Percentiles rank a stretch among this genome's conserved stretches.
phyloP scores from a whole-genome alignment of 129 eudicot species.

The Flaveria bidentis region DNA sequence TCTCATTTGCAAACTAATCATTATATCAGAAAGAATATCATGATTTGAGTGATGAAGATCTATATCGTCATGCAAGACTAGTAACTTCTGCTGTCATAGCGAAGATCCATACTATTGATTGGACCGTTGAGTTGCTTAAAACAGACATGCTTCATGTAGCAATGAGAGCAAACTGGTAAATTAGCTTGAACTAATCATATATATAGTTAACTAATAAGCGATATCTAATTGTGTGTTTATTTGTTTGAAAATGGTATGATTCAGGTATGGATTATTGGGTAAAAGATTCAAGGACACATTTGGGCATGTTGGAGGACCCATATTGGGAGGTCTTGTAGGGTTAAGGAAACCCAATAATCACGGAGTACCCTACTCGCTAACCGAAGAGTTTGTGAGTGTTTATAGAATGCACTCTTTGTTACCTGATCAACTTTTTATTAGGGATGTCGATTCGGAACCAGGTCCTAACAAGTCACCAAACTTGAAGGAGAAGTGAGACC shows the following conservation, averaged over 20 bases:
- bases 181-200: not conserved
- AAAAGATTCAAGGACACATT: conserved; percentile 57
- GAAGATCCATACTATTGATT: conserved; percentile 70
- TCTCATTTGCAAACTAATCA: not conserved
- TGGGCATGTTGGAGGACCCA: conserved; percentile 51
- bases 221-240: not conserved
- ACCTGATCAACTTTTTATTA: conserved; percentile 54
- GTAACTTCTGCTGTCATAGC: conserved; percentile 70
- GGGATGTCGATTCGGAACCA: conserved; percentile 47
- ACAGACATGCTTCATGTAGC: conserved; percentile 51
- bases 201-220: not conserved
- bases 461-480: conserved; percentile 62
- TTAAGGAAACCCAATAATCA: conserved; percentile 50
- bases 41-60: conserved; percentile 46
- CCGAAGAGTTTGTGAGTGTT: conserved; percentile 64
- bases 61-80: conserved; percentile 59
- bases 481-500: conserved; percentile 37
- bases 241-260: not conserved
- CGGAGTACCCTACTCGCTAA: conserved; percentile 68
- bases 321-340: conserved; percentile 59
- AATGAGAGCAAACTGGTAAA: conserved; percentile 64
- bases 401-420: conserved; percentile 62
- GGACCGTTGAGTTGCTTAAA: conserved; percentile 72
- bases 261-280: conserved; percentile 62
- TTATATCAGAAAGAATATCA: conserved; percentile 46